Evolutionary conservation across 257 asterid genomes (phyloP).

Genomic region (Solanum arcanum): DNA sequence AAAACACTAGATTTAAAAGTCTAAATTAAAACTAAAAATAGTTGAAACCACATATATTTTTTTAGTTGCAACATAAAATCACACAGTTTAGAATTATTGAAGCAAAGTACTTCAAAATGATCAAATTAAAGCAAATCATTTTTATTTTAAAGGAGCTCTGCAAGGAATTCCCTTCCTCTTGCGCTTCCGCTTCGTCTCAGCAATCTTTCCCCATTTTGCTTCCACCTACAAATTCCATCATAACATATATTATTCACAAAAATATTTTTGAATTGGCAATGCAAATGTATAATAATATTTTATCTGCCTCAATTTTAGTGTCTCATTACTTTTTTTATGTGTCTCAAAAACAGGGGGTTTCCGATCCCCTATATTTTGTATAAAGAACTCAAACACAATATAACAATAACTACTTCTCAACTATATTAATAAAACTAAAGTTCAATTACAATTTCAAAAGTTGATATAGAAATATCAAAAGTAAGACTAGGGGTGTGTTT

Average conservation of each 20-base stretch:
- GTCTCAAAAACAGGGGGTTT: neutral
- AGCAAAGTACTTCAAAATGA: neutral
- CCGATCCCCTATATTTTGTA: too few species aligned
- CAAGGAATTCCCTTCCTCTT: constrained; percentile 7
- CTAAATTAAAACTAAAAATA: neutral
- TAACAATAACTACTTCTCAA: too few species aligned
- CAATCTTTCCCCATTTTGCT: neutral
- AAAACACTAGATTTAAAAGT: neutral
- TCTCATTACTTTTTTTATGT: neutral
- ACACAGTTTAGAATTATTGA: neutral
- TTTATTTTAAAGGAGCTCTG: neutral
- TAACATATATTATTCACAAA: neutral
- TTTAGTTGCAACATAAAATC: neutral
- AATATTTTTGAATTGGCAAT: neutral
- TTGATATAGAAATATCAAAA: neutral
- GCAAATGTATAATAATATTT: neutral
- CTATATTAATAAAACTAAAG: neutral
- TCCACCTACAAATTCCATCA: neutral
- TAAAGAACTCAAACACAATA: neutral
- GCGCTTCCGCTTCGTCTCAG: neutral
- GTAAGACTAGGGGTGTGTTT: too few species aligned
- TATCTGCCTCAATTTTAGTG: neutral
- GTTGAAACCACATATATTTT: neutral
- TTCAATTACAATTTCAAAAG: neutral
- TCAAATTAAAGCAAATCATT: neutral